Base-by-base conservation (phyloP, 129 eudicot genomes). In the Escallonia herrerae region DNA sequence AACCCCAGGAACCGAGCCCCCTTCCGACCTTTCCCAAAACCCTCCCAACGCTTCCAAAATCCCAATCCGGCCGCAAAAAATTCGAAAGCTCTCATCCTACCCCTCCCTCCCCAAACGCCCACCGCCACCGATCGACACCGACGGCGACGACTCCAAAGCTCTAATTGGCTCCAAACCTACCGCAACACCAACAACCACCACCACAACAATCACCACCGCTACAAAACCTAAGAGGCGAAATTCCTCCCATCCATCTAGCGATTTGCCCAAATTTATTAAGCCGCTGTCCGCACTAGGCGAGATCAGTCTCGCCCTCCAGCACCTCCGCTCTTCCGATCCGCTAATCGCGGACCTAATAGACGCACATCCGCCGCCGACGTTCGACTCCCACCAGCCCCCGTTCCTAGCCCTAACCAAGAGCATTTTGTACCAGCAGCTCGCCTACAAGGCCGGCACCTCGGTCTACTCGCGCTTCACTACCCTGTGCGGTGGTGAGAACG, bases 21-120 rank as follows among this genome's bases (percentile, higher is more conserved):
- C 73, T 0, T 5, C 73, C 44, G 83, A 53, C 5, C 22, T 66
- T 67, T 60, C 83, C 41, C 76, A 66, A 52, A 72, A 66, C 39
- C 50, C 72, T 11, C 52, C 83, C 5, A 81, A 82, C 76, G 88
- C 95, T 8, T 60, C 98, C 45, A 93, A 93, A 78, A 90, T 93
- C 75, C 96, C 95, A 43, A 83, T 90, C 50, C 98, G 98, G 38
- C 98, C 98, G 11, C 95, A 73, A 33, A 93, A 93, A 68, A 83
- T 84, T 65, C 83, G 96, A 12, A 89, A 84, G 60, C 87, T 89
- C 48, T 85, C 96, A 1, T 58, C 82, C 8, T 13, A 70, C 39
- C 37, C 79, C 44, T 11, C 75, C 37, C 33, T 40, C 13, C 50
- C 40, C 22, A 5, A 53, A 53, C 7, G 14, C 12, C 56, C 74